Conservation (phyloP, 441 rosid genomes). For the Omphalea diandra region DNA sequence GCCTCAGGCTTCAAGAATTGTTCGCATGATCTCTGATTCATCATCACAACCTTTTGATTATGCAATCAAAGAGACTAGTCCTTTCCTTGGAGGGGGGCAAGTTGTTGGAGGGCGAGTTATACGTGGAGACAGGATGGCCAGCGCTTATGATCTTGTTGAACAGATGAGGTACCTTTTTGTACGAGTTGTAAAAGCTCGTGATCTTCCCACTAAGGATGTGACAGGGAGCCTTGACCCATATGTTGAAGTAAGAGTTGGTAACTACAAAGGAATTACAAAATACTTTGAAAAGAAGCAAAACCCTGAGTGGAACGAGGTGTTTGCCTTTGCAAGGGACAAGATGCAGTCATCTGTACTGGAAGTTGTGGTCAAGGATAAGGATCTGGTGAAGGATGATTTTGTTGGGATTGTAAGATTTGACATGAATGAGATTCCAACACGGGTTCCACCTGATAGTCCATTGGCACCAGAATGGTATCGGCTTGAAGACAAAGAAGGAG, state of each 20-base stretch:
- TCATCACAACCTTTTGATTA: slow-evolving; percentile 61
- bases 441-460: slow-evolving; percentile 86
- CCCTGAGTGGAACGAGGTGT: slow-evolving; percentile 92
- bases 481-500: slow-evolving; percentile 63
- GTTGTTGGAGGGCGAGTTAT: slow-evolving; percentile 81
- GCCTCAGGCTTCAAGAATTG: slow-evolving; percentile 42
- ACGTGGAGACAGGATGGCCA: slow-evolving; percentile 51
- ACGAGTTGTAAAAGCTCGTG: slow-evolving; percentile 79
- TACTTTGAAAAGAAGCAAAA: slow-evolving; percentile 66
- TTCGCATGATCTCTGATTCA: slow-evolving; percentile 44
- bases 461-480: slow-evolving; percentile 92
- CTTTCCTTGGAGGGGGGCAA: slow-evolving; percentile 80
- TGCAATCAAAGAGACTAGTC: slow-evolving; percentile 78
- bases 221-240: slow-evolving; percentile 91
- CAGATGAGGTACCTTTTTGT: slow-evolving; percentile 81
- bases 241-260: slow-evolving; percentile 82
- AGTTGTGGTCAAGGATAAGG: slow-evolving; percentile 81
- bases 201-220: slow-evolving; percentile 69
- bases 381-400: slow-evolving; percentile 66
- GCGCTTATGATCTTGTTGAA: slow-evolving; percentile 86
- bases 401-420: slow-evolving; percentile 70
- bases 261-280: slow-evolving; percentile 73
- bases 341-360: slow-evolving; percentile 64
- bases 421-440: slow-evolving; percentile 65
- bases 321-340: slow-evolving; percentile 75